Evolutionary conservation across 2,329 filamentous ascomycete genomes (phyloP).

Genomic region (Escovopsis sp.): DNA sequence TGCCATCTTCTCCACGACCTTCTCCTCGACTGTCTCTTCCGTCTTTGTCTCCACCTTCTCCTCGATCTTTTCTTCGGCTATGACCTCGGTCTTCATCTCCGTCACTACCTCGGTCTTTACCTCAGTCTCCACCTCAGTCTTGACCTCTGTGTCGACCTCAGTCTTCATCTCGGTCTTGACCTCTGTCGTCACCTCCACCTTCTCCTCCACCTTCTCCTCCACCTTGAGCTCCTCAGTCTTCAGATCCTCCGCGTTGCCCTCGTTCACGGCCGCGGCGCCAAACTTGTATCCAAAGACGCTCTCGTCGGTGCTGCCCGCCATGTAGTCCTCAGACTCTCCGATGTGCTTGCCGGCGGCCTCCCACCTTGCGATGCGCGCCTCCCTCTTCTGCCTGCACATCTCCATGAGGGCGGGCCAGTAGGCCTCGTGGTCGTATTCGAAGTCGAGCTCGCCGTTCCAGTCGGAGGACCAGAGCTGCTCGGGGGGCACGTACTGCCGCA

Average conservation of each 20-base stretch:
- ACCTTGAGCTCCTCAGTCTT: constrained; percentile 13
- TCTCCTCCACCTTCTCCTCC: not conserved
- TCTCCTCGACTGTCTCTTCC: not conserved
- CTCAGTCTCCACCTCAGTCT: not conserved
- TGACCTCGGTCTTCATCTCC: too few species aligned
- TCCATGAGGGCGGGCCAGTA: constrained; percentile 83
- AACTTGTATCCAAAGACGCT: constrained; percentile 20
- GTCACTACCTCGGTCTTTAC: too few species aligned
- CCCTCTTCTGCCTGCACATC: constrained; percentile 51
- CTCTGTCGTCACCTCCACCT: constrained; percentile 7
- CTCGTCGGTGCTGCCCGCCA: constrained; percentile 45
- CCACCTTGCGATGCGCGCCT: constrained; percentile 57
- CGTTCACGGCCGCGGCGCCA: constrained; percentile 1
- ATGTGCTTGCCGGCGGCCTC: constrained; percentile 62
- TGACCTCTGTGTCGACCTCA: constrained; percentile 3
- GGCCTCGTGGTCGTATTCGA: constrained; percentile 73
- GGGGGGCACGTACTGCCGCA: constrained; percentile 65
- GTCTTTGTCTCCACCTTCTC: constrained; percentile 2
- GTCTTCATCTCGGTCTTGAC: not conserved
- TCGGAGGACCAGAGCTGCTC: constrained; percentile 70
- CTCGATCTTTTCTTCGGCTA: not conserved
- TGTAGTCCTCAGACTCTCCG: constrained; percentile 75
- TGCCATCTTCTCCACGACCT: not conserved
- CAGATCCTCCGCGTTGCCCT: constrained; percentile 11
- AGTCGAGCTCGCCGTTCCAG: constrained; percentile 63